Evolutionary conservation across 2,329 filamentous ascomycete genomes (phyloP).

Genomic region (Neofusicoccum umdonicola): DNA sequence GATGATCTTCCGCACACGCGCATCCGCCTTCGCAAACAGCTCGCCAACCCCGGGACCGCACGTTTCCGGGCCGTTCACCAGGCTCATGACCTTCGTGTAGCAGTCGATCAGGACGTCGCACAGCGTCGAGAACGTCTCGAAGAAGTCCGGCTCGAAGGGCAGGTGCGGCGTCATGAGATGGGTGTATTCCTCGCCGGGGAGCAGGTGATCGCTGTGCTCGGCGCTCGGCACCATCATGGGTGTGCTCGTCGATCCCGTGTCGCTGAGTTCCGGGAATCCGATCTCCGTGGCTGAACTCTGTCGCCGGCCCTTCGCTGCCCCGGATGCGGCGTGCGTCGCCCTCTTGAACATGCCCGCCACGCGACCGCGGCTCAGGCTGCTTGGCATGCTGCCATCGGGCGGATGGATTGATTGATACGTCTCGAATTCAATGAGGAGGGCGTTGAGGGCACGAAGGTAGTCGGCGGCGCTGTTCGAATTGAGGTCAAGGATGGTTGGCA

Average conservation of each 20-base stretch:
- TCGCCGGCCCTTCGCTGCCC: slow-evolving; percentile 42
- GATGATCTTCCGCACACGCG: slow-evolving; percentile 81
- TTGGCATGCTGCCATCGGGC: slow-evolving; percentile 67
- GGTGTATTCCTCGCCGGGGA: slow-evolving; percentile 77
- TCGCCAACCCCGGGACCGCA: slow-evolving; percentile 72
- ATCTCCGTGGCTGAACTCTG: slow-evolving; percentile 60
- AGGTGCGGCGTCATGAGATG: slow-evolving; percentile 86
- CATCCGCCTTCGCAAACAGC: slow-evolving; percentile 85
- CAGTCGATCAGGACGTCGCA: slow-evolving; percentile 94
- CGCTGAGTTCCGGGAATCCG: slow-evolving; percentile 44
- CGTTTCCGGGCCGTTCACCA: slow-evolving; percentile 68
- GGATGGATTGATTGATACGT: slow-evolving; percentile 86
- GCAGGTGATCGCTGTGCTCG: slow-evolving; percentile 23
- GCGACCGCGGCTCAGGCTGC: slow-evolving; percentile 71
- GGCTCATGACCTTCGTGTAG: slow-evolving; percentile 73
- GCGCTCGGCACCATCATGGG: neutral
- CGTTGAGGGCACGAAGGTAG: slow-evolving; percentile 82
- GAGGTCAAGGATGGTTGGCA: slow-evolving; percentile 86
- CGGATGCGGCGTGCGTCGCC: slow-evolving; percentile 35
- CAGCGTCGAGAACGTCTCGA: slow-evolving; percentile 91
- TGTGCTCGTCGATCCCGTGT: neutral
- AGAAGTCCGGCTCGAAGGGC: slow-evolving; percentile 96
- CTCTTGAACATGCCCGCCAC: slow-evolving; percentile 58
- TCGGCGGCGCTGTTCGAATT: slow-evolving; percentile 77
- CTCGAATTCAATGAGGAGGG: slow-evolving; percentile 87